Conservation (phyloP, 2,329 filamentous ascomycete species). For the Cladosporium sp. region DNA sequence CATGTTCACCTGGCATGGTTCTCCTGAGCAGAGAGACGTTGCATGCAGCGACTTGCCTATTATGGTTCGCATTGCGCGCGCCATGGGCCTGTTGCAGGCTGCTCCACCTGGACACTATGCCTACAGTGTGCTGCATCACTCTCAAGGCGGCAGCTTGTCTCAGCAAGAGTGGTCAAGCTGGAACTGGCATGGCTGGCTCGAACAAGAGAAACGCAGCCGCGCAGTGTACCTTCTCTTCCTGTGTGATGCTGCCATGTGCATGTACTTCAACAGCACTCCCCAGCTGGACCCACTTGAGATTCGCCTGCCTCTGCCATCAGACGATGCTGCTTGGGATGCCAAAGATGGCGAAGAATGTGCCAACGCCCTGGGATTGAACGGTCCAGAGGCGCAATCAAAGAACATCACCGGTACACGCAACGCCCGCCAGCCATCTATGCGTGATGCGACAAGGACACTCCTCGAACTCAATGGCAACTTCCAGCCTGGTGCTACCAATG, state of each 20-base stretch:
- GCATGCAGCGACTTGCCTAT: constrained; percentile 60
- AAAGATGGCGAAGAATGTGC: constrained; percentile 60
- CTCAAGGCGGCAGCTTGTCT: constrained; percentile 47
- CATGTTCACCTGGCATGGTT: constrained; percentile 70
- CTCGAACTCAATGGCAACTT: constrained; percentile 61
- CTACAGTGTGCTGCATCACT: constrained; percentile 63
- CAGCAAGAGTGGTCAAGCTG: constrained; percentile 56
- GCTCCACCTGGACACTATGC: constrained; percentile 49
- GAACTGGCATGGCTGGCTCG: constrained; percentile 67
- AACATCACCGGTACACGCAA: constrained; percentile 65
- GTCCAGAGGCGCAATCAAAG: constrained; percentile 54
- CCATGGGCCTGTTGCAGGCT: constrained; percentile 57
- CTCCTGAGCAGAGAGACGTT: constrained; percentile 62
- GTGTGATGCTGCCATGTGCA: constrained; percentile 62
- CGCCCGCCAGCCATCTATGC: constrained; percentile 64
- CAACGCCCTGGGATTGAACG: constrained; percentile 64
- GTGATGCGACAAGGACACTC: constrained; percentile 61
- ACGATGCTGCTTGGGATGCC: constrained; percentile 75
- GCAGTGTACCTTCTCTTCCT: constrained; percentile 66
- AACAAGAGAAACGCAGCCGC: constrained; percentile 68
- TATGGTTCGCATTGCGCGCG: constrained; percentile 59
- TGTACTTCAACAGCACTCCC: constrained; percentile 70
- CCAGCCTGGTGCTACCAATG: constrained; percentile 65
- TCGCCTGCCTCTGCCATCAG: constrained; percentile 66
- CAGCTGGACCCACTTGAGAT: constrained; percentile 66